Conservation (phyloP, 495 filamentous ascomycete genomes). For the Penicillium fimorum region DNA sequence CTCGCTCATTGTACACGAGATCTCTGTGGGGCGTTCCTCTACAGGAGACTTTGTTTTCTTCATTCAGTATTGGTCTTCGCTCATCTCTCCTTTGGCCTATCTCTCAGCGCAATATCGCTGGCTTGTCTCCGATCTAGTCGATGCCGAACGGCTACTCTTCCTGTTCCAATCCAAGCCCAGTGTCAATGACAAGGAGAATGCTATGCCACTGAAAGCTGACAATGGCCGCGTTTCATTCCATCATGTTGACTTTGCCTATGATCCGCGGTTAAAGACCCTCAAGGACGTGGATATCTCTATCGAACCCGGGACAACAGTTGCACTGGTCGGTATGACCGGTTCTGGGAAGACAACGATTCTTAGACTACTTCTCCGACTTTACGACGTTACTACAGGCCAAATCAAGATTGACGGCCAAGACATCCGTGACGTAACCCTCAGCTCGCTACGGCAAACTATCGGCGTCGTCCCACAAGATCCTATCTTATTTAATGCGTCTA, state of each 20-base stretch:
- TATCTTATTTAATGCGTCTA: slow-evolving; percentile 67
- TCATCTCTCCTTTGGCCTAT: slow-evolving; percentile 16
- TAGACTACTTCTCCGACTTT: slow-evolving; percentile 69
- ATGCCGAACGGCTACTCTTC: slow-evolving; percentile 24
- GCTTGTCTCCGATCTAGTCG: slow-evolving; percentile 21
- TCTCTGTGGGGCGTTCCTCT: slow-evolving; percentile 14
- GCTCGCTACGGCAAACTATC: slow-evolving; percentile 63
- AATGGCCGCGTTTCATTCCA: slow-evolving; percentile 57
- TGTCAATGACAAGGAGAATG: slow-evolving; percentile 55
- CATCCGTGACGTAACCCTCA: slow-evolving; percentile 63
- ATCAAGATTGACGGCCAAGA: slow-evolving; percentile 76
- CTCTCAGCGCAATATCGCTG: slow-evolving; percentile 19
- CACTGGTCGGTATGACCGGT: slow-evolving; percentile 75
- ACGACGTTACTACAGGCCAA: slow-evolving; percentile 60
- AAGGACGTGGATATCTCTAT: slow-evolving; percentile 60
- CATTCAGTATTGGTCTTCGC: slow-evolving; percentile 17
- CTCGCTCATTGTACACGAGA: slow-evolving; percentile 13
- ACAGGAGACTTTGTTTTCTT: slow-evolving; percentile 24
- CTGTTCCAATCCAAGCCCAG: slow-evolving; percentile 55
- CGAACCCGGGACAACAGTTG: slow-evolving; percentile 60
- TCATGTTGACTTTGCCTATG: slow-evolving; percentile 68
- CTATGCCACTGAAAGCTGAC: slow-evolving; percentile 52
- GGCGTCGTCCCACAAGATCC: slow-evolving; percentile 71
- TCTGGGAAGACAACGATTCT: slow-evolving; percentile 76
- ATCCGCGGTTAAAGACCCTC: slow-evolving; percentile 62